phyloP scores from a whole-genome alignment of 2,329 filamentous ascomycete genomes.

The Trichoderma cornu-damae region DNA sequence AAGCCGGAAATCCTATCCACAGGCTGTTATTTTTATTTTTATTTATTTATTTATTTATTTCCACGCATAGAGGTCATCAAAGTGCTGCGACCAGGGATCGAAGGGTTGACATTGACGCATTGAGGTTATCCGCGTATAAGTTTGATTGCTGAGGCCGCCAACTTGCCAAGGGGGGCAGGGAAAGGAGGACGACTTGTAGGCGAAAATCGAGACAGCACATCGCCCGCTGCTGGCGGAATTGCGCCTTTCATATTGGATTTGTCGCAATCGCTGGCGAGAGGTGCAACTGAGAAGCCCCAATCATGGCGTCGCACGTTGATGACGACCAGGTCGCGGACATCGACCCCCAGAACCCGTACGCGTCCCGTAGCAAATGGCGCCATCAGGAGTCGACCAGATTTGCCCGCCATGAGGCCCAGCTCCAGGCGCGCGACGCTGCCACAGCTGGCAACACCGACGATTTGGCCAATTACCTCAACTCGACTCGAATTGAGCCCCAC shows the following conservation, averaged over 20 bases:
- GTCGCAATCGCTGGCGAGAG: not conserved
- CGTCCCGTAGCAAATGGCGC: conserved; percentile 55
- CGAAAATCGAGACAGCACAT: not conserved
- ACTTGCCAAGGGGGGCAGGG: not conserved
- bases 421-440: conserved; percentile 25
- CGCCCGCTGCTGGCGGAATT: not conserved
- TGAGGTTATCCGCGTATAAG: not conserved
- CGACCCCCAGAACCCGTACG: conserved; percentile 47
- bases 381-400: conserved; percentile 59
- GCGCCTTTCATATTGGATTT: not conserved
- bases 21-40: too few relatives aligned
- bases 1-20: not conserved
- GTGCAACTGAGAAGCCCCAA: not conserved
- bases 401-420: conserved; percentile 42
- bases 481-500: conserved; percentile 44
- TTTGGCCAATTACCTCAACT: conserved; percentile 53
- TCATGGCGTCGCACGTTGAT: conserved; percentile 24
- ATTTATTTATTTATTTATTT: too few relatives aligned
- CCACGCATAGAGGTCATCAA: not conserved
- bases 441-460: conserved; percentile 43
- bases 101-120: too few relatives aligned
- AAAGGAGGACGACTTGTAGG: too few relatives aligned
- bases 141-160: conserved; percentile 8
- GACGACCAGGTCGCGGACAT: conserved; percentile 28
- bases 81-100: not conserved